Conservation (phyloP, 768 basidiomycete genomes). For the Agrocybe pediades region DNA sequence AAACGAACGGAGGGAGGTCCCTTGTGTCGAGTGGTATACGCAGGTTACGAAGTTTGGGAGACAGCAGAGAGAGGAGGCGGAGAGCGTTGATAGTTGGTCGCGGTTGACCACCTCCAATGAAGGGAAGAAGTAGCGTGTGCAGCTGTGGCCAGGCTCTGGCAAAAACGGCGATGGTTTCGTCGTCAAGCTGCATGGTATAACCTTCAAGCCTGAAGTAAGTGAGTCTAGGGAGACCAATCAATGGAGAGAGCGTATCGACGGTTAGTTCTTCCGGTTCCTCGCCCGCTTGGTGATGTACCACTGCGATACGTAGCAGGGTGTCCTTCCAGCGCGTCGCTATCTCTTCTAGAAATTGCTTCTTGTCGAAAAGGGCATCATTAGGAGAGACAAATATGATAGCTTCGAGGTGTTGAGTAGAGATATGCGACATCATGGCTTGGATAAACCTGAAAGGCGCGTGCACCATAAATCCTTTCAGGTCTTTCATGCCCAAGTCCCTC, state of each 20-base stretch:
- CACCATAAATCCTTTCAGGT: conserved; percentile 27
- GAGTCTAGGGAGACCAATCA: conserved; percentile 22
- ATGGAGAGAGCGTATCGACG: conserved; percentile 20
- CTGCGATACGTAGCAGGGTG: conserved; percentile 23
- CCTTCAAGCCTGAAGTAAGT: conserved; percentile 28
- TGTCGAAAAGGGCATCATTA: conserved; percentile 15
- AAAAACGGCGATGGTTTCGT: conserved; percentile 24
- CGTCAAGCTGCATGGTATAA: conserved; percentile 25
- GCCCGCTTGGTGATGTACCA: conserved; percentile 22
- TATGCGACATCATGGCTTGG: conserved; percentile 22
- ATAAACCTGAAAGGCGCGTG: conserved; percentile 25
- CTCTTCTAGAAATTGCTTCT: conserved; percentile 21
- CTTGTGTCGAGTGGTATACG: conserved; percentile 24
- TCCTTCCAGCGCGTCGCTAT: conserved; percentile 24
- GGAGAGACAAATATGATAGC: conserved; percentile 19
- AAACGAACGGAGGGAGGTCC: conserved; percentile 15
- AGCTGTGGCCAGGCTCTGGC: conserved; percentile 29
- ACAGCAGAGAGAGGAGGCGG: conserved; percentile 17
- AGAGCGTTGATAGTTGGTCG: conserved; percentile 25
- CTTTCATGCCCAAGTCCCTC: conserved; percentile 26
- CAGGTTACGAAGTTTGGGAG: conserved; percentile 21
- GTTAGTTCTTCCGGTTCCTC: conserved; percentile 14
- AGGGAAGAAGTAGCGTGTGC: conserved; percentile 25
- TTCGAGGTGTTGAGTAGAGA: conserved; percentile 21
- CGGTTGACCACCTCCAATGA: conserved; percentile 11